Percentiles rank a stretch among this genome's conserved stretches.
These are phyloP conservation scores for Schizophyllum commune DNA, from an alignment of 1,284 basidiomycete genomes.

Conservation along the genomic window DNA sequence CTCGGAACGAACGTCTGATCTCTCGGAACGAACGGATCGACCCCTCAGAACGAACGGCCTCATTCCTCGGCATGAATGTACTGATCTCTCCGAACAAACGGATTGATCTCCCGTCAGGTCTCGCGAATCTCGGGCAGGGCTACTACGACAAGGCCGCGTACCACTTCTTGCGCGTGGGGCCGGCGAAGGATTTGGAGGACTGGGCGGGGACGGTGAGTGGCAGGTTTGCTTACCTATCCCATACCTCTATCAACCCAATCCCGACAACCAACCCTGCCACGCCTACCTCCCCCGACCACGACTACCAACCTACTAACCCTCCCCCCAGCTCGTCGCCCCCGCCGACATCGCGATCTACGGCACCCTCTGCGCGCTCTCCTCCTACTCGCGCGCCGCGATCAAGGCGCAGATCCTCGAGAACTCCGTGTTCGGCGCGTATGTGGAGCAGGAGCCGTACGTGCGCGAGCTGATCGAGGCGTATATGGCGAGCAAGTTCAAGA, in stretches of 20 bases:
- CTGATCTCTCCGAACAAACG: too few species aligned
- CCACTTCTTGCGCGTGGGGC: constrained; percentile 60
- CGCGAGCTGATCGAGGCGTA: constrained; percentile 80
- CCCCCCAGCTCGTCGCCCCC: constrained; percentile 56
- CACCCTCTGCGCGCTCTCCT: constrained; percentile 73
- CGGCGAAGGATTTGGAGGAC: constrained; percentile 55
- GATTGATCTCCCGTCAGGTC: too few species aligned
- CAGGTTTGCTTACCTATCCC: constrained; percentile 6
- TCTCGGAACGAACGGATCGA: too few species aligned
- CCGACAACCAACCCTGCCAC: too few species aligned
- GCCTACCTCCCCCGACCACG: too few species aligned
- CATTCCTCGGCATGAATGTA: too few species aligned
- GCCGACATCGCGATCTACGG: constrained; percentile 82
- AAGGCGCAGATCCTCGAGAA: constrained; percentile 65
- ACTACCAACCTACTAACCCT: background rate
- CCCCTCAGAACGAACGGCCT: too few species aligned
- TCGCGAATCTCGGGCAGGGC: constrained; percentile 63
- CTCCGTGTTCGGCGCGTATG: constrained; percentile 61
- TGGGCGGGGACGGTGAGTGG: constrained; percentile 57
- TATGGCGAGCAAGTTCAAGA: constrained; percentile 76
- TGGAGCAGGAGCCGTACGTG: constrained; percentile 81
- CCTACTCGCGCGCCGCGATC: constrained; percentile 61
- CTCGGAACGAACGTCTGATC: too few species aligned
- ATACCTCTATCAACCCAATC: background rate
- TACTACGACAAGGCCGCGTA: constrained; percentile 72